Percentiles rank a stretch among this genome's conserved stretches.
Evolutionary conservation across 306 rosid species (phyloP).

Genomic region (Casuarina glauca): DNA sequence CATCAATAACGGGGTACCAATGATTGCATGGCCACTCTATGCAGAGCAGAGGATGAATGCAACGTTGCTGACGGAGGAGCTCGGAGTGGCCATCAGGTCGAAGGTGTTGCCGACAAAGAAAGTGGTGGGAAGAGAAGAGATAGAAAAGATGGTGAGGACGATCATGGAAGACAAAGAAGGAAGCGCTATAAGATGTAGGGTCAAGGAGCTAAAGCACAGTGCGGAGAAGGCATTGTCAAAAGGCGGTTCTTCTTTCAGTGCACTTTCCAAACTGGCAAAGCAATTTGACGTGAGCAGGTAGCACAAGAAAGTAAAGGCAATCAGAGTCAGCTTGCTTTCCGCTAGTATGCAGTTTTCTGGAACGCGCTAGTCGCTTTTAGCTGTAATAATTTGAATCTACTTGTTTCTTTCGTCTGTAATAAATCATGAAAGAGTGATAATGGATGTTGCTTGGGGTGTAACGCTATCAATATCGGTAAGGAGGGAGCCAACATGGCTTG

Average conservation of each 20-base stretch:
- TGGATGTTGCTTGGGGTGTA: too few relatives aligned
- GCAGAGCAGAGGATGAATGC: constrained; percentile 67
- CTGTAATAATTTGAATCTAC: too few relatives aligned
- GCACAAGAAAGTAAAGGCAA: neutral
- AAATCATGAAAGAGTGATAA: too few relatives aligned
- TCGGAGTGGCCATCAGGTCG: constrained; percentile 36
- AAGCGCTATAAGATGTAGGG: constrained; percentile 19
- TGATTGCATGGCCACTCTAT: constrained; percentile 60
- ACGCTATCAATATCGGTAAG: too few relatives aligned
- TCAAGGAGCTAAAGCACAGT: constrained; percentile 14
- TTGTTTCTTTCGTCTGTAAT: too few relatives aligned
- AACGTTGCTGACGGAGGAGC: constrained; percentile 39
- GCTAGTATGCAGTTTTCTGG: too few relatives aligned
- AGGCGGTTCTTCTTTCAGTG: constrained; percentile 34
- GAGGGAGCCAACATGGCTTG: too few relatives aligned
- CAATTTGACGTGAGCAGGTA: neutral
- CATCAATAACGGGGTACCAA: constrained; percentile 42
- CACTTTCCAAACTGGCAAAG: constrained; percentile 6
- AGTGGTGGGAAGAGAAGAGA: constrained; percentile 43
- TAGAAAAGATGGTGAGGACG: constrained; percentile 32
- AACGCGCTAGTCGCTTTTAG: too few relatives aligned
- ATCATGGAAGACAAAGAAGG: constrained; percentile 24
- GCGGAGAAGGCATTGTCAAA: constrained; percentile 16
- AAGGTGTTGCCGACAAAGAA: constrained; percentile 30
- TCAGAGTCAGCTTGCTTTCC: too few relatives aligned